These are phyloP conservation scores for Candida awuae DNA, from an alignment of 805 yeast genomes.

Conservation along the genomic window DNA sequence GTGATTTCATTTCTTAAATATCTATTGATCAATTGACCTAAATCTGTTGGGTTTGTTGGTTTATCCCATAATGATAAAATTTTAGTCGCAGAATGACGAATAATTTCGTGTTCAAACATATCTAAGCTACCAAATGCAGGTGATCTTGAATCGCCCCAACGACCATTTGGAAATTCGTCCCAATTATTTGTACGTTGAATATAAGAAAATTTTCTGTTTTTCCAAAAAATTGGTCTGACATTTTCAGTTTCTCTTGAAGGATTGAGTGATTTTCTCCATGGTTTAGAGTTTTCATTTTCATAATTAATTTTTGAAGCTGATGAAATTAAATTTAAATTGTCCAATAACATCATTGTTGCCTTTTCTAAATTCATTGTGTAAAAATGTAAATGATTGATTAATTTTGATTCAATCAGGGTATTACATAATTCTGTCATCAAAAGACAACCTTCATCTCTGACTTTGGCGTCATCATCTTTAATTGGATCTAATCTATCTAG, in stretches of 20 bases:
- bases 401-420: slow-evolving; percentile 59
- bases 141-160: slow-evolving; percentile 97
- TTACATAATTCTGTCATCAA: slow-evolving; percentile 79
- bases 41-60: slow-evolving; percentile 54
- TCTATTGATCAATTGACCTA: slow-evolving; percentile 54
- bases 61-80: slow-evolving; percentile 84
- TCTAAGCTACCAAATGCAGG: slow-evolving; percentile 95
- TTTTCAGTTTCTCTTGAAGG: slow-evolving; percentile 72
- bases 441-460: slow-evolving; percentile 78
- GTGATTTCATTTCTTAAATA: slow-evolving; percentile 65
- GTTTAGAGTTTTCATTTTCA: slow-evolving; percentile 33
- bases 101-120: slow-evolving; percentile 66
- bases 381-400: slow-evolving; percentile 81
- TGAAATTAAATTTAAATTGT: slow-evolving; percentile 49
- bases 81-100: slow-evolving; percentile 74
- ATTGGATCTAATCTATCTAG: slow-evolving; percentile 64
- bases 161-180: slow-evolving; percentile 98
- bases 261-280: slow-evolving; percentile 90
- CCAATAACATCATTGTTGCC: slow-evolving; percentile 81
- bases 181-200: slow-evolving; percentile 84
- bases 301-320: slow-evolving; percentile 16
- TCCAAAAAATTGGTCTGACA: slow-evolving; percentile 95
- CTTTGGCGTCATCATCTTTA: slow-evolving; percentile 83
- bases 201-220: slow-evolving; percentile 84
- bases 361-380: slow-evolving; percentile 97